Base-by-base conservation (phyloP, 2,329 filamentous ascomycete species). In the Alternaria dauci region DNA sequence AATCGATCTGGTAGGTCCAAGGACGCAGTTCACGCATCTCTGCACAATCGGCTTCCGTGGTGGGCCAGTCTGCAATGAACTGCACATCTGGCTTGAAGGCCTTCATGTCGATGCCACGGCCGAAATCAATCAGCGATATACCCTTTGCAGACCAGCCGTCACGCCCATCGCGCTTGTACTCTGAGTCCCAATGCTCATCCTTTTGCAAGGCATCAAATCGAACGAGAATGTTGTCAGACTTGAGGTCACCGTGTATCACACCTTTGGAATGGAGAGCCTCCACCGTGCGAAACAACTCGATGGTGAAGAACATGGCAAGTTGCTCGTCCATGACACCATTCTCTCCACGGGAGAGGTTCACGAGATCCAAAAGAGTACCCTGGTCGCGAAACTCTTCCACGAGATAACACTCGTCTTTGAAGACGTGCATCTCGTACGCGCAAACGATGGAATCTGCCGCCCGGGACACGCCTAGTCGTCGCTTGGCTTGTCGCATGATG, bases 1-100 rank as follows among this genome's bases (percentile, higher is more conserved):
- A 96, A 81, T 99, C 95, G 68, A 97, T 92, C 78, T 99, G 95
- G 83, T 93, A 97, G 1, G 94, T 98, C 95, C 95, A 99, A 0
- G 94, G 93, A 1, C 94, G 87, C 58, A 93, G 87, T 80, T 99
- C 94, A 47, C 94, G 90, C 87, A 98, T 97, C 83, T 99, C 95
- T 18, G 92, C 90, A 78, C 95, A 99, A 79, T 99, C 95, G 53
- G 93, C 90, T 25, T 91, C 86, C 16, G 87, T 88, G 0, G 92
- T 93, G 78, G 95, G 91, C 95, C 95, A 99, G 80, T 99, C 95
- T 0, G 94, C 95, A 61, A 98, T 88, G 82, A 99, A 99, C 67
- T 90, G 89, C 11, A 94, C 92, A 42, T 89, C 86, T 0, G 89
- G 84, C 3, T 81, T 80, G 81, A 98, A 99, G 3, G 87, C 89